Evolutionary conservation across 176 grass and related monocot genomes (phyloP), one percentile per base, ranked within the genome.

Genomic region (Avena insularis): DNA sequence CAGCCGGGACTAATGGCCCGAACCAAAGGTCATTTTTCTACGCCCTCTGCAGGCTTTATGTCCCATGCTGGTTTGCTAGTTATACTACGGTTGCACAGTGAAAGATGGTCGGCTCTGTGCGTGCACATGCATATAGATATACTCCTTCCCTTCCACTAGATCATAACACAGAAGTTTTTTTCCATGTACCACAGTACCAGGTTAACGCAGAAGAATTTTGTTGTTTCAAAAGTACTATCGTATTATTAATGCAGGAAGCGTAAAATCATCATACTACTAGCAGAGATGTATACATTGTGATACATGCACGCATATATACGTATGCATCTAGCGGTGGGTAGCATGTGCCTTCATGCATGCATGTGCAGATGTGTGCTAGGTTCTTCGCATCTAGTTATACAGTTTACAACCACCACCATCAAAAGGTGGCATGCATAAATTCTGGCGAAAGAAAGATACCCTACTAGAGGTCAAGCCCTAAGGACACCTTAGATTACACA

Each of bases 361-460:
- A 79, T 63, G 62, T 72, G 63, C 55, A 35, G 29, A 29, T 29
- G 29, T 72, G 49, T 72, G 63, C 31, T 23, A 71, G 49, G 55
- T 82, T 90, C 62, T 86, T 83, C 62, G 19, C 77, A 83, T 64
- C 64, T 83, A 77, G 71, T 58, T 71, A 62, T 51, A 86, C 79
- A 82, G 64, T 67, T 67, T 17, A 35, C 14, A 67, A 67, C 64
- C 29, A 71, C 83, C 11, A 86, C 79, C 62, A 86, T 54, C 71
- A 78, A 78, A 77, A 84, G 27, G 49, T 50, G 56, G 46, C 75
- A 79, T 67, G 59, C 38, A 74, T 76, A 51, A 16, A 88, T 63
- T 80, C 51, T 80, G 40, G 70, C 45, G 21, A 75, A 89, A 75
- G 82, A 75, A 76, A 89, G 69, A 85, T 82, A 58, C 25, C 78